A percentile compares a stretch with the other conserved stretches of the same genome.
Evolutionary conservation across 2,329 filamentous ascomycete genomes (phyloP).

Genomic region (Teratosphaeria pseudoeucalypti): DNA sequence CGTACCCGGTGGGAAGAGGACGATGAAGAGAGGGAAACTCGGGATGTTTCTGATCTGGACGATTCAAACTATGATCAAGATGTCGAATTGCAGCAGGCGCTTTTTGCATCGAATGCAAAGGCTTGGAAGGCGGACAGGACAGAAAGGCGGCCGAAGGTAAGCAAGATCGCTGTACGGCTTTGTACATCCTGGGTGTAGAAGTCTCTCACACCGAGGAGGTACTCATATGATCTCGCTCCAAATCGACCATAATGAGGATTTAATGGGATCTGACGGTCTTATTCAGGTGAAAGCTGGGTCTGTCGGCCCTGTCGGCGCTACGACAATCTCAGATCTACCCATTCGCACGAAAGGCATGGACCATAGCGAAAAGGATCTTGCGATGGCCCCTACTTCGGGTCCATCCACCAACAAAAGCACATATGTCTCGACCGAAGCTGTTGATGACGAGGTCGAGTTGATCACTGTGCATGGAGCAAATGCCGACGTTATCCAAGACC

Average conservation of each 20-base stretch:
- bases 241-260: too few species aligned
- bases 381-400: not conserved
- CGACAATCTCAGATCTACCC: not conserved
- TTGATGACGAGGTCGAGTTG: not conserved
- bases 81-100: not conserved
- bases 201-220: too few species aligned
- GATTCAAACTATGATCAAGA: not conserved
- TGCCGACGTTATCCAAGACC: not conserved
- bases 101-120: not conserved
- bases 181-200: not conserved
- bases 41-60: not conserved
- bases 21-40: not conserved
- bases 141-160: not conserved
- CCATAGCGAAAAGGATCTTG: not conserved
- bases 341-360: not conserved
- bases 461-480: not conserved
- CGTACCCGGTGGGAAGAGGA: not conserved
- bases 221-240: too few species aligned
- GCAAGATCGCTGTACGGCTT: not conserved
- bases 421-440: not conserved
- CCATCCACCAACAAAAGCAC: not conserved
- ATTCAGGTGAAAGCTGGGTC: too few species aligned
- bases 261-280: too few species aligned
- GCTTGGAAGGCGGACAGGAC: not conserved
- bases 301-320: not conserved